Base-by-base conservation (phyloP, 768 basidiomycete species). In the Lyophyllum decastes region DNA sequence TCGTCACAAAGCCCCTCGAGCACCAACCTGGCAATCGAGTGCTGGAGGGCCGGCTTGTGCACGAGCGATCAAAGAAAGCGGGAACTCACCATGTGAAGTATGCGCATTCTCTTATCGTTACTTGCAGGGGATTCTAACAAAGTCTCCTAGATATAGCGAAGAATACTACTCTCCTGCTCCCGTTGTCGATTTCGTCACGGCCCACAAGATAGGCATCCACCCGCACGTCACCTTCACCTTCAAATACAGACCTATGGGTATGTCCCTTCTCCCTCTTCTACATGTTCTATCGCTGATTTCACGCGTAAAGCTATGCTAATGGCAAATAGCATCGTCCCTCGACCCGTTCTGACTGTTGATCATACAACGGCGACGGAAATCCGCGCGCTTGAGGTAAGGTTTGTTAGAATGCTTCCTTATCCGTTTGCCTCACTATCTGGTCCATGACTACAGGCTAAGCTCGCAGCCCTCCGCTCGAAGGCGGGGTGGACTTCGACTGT, bases 191-290 rank as follows among this genome's bases (percentile, higher is more conserved):
- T 63, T 70, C 44, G 72, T 73, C 22, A 61, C 54, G 19, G 72
- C 66, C 5, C 48, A 55, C 12, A 64, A 48, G 17, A 61, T 64
- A 12, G 73, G 69, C 46, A 34, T 26, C 9, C 61, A 51, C n/a
- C 68, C 74, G 4, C 62, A 68, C 44, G 64, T 64, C 27, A 71
- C 65, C 12, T 73, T 73, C 40, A 67, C 64, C 5, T 73, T 73
- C 62, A 70, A 66, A 43, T 75, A 75, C 55, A 61, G 71, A 26
- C 78, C 80, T 6, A 56, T 66, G 27, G 70, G 76, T 65, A 65
- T 66, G 17, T 56, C 9, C 24, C 11, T n/a, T n/a, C n/a, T 35
- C 26, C 22, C 16, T 22, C 34, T 19, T 2, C 30, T 54, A 4
- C n/a, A 16, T 19, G 11, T 21, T 19, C 38, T 16, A 9, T 25